phyloP scores from a whole-genome alignment of 1,284 basidiomycete species.

The Pascua guehoae region DNA sequence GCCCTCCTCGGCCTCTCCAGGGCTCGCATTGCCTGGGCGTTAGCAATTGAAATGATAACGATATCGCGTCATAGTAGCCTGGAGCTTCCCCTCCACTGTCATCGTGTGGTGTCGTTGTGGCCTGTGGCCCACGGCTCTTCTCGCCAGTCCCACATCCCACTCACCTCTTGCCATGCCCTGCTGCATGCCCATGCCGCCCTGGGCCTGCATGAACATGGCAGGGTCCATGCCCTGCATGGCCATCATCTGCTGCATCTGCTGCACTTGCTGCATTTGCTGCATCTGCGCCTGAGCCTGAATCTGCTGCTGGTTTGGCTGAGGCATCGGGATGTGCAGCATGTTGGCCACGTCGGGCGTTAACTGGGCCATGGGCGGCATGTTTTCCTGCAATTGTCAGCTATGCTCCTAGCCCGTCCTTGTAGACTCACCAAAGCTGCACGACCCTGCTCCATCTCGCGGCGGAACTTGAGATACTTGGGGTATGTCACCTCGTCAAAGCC shows the following conservation, averaged over 20 bases:
- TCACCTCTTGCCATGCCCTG: constrained; percentile 11
- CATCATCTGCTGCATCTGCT: constrained; percentile 40
- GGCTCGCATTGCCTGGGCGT: constrained; percentile 1
- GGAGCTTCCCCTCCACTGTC: too few species aligned
- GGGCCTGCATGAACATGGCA: constrained; percentile 27
- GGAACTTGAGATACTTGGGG: constrained; percentile 83
- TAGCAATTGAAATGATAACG: too few species aligned
- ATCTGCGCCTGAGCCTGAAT: constrained; percentile 46
- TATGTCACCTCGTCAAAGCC: constrained; percentile 97
- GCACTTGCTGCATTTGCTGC: constrained; percentile 44
- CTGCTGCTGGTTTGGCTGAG: constrained; percentile 25
- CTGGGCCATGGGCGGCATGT: constrained; percentile 27
- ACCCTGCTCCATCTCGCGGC: constrained; percentile 70
- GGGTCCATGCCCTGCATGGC: constrained; percentile 44
- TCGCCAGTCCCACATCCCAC: neutral
- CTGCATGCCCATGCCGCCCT: constrained; percentile 19
- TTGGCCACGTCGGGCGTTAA: constrained; percentile 37
- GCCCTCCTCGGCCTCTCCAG: constrained; percentile 7
- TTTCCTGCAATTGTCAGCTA: constrained; percentile 22
- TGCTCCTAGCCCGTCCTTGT: too few species aligned
- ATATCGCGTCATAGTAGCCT: too few species aligned
- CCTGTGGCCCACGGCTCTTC: too few species aligned
- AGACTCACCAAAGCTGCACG: constrained; percentile 45
- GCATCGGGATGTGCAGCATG: constrained; percentile 27
- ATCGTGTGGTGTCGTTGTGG: too few species aligned